Percentiles rank a stretch among this genome's conserved stretches.
phyloP scores from a whole-genome alignment of 2,329 filamentous ascomycete species.

The Mycocentrospora acerina region DNA sequence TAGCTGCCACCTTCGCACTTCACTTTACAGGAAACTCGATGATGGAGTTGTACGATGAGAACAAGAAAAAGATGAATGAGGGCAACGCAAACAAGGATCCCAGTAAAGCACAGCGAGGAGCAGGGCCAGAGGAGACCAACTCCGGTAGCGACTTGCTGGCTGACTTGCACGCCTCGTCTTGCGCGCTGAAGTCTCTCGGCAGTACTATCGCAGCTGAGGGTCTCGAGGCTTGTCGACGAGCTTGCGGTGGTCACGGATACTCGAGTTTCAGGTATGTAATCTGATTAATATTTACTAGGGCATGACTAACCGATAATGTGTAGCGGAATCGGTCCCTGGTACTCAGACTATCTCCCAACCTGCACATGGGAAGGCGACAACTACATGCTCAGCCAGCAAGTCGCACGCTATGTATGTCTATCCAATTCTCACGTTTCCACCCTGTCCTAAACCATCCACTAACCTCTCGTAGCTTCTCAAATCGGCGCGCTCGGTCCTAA shows the following conservation, averaged over 20 bases:
- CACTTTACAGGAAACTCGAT: constrained; percentile 77
- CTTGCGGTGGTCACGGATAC: constrained; percentile 78
- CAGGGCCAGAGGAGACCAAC: constrained; percentile 68
- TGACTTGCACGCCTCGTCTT: constrained; percentile 75
- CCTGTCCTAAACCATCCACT: constrained; percentile 5
- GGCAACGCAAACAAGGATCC: constrained; percentile 40
- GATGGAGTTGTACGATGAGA: constrained; percentile 72
- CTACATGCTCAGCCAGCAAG: constrained; percentile 81
- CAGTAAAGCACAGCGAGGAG: constrained; percentile 48
- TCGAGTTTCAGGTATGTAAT: constrained; percentile 59
- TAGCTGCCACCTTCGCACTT: constrained; percentile 74
- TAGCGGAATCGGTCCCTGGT: constrained; percentile 72
- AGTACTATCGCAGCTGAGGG: constrained; percentile 74
- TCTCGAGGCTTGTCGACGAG: constrained; percentile 71
- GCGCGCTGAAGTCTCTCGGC: constrained; percentile 71
- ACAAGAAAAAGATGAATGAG: constrained; percentile 66
- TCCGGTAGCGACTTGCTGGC: constrained; percentile 69
- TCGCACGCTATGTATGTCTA: constrained; percentile 64
- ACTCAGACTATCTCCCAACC: constrained; percentile 73
- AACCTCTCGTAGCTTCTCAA: constrained; percentile 60
- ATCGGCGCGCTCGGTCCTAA: constrained; percentile 69
- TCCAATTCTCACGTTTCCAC: not conserved
- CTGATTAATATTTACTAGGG: not conserved
- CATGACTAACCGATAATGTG: constrained; percentile 6
- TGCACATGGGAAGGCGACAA: constrained; percentile 77